Evolutionary conservation across 2,329 filamentous ascomycete species (phyloP).

Genomic region (Colletotrichum sp.): DNA sequence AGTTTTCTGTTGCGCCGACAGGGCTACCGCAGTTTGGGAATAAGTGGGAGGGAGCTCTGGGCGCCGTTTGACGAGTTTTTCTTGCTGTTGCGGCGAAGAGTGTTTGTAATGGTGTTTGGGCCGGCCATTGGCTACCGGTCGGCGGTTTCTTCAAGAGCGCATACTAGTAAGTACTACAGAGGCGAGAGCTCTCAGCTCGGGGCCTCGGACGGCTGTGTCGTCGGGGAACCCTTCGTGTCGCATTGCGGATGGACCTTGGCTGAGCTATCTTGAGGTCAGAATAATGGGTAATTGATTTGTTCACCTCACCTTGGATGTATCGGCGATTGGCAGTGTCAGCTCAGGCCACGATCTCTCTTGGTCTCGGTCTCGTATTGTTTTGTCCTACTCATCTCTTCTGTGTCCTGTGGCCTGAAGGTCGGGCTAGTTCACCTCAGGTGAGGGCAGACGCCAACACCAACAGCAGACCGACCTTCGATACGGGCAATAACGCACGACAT

Average conservation of each 20-base stretch:
- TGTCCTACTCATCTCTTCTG: neutral
- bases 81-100: neutral
- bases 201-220: neutral
- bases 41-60: neutral
- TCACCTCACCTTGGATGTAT: neutral
- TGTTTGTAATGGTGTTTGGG: neutral
- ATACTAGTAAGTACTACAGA: neutral
- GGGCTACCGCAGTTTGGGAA: neutral
- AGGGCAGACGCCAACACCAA: neutral
- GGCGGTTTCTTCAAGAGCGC: neutral
- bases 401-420: neutral
- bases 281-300: neutral
- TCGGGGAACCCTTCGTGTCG: conserved; percentile 1
- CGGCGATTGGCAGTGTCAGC: neutral
- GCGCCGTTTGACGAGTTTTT: neutral
- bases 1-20: neutral
- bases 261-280: neutral
- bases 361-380: neutral
- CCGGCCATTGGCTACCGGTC: neutral
- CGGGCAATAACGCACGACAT: neutral
- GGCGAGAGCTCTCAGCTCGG: neutral
- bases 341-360: neutral
- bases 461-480: neutral
- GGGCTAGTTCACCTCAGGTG: neutral
- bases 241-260: neutral